Conservation (phyloP, 2,329 filamentous ascomycete genomes). For the Trichoderma sp. region DNA sequence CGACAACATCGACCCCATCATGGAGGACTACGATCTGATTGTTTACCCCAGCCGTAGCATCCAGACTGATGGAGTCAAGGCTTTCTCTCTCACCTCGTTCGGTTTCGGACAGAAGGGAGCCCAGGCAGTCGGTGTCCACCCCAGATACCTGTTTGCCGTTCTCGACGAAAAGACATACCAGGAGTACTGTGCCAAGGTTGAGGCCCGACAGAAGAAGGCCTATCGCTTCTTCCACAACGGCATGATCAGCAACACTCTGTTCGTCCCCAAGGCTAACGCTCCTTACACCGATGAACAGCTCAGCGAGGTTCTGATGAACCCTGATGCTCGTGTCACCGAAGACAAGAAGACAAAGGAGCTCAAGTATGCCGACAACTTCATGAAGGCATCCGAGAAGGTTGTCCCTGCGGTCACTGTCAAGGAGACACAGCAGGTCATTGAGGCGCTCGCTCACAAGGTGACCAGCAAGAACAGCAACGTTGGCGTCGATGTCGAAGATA, state of each 20-base stretch:
- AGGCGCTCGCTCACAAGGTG: constrained; percentile 71
- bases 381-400: constrained; percentile 65
- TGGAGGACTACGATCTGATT: constrained; percentile 98
- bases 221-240: constrained; percentile 99
- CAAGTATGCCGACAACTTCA: constrained; percentile 70
- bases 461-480: constrained; percentile 69
- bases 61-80: constrained; percentile 97
- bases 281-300: constrained; percentile 91
- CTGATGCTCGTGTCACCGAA: constrained; percentile 78
- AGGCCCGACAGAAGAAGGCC: constrained; percentile 94
- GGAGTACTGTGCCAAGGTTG: constrained; percentile 84
- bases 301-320: constrained; percentile 88
- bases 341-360: constrained; percentile 87
- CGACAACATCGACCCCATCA: constrained; percentile 92
- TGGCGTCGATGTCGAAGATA: constrained; percentile 91
- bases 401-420: constrained; percentile 55
- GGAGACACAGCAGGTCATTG: constrained; percentile 74
- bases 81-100: constrained; percentile 98
- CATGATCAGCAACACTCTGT: constrained; percentile 96
- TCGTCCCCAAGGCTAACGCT: constrained; percentile 89
- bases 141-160: constrained; percentile 93
- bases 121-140: constrained; percentile 95
- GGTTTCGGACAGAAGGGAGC: constrained; percentile 99
- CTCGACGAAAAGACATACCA: constrained; percentile 84
- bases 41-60: constrained; percentile 94